A percentile compares a stretch with the other conserved stretches of the same genome.
These are phyloP conservation scores for Pseudogymnoascus sp. DNA, from an alignment of 2,329 filamentous ascomycete species.

Conservation along the genomic window DNA sequence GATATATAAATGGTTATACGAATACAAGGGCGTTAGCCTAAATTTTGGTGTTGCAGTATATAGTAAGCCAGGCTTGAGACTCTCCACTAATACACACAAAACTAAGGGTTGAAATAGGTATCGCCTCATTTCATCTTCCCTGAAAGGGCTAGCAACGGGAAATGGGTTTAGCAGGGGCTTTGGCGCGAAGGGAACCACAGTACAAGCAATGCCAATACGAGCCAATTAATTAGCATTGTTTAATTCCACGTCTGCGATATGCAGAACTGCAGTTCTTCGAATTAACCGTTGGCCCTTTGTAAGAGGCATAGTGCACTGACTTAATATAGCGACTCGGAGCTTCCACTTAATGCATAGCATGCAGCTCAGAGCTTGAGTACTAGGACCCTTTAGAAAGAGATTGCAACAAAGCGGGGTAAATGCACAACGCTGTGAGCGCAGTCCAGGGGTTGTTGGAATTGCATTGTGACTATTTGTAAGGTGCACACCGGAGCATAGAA, in stretches of 20 bases:
- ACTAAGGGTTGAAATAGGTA: background rate
- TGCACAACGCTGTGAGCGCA: too few relatives aligned
- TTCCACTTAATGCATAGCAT: background rate
- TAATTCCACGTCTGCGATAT: background rate
- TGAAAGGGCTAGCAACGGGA: background rate
- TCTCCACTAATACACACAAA: background rate
- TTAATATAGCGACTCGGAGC: background rate
- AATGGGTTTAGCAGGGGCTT: background rate
- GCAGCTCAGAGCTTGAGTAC: background rate
- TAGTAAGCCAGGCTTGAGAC: too few relatives aligned
- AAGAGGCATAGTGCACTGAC: background rate
- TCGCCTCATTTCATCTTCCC: background rate
- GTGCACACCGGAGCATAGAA: too few relatives aligned
- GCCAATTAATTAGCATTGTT: background rate
- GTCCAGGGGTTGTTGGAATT: too few relatives aligned
- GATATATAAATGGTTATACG: too few relatives aligned
- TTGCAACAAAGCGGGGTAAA: too few relatives aligned
- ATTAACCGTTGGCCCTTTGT: background rate
- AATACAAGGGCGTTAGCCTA: too few relatives aligned
- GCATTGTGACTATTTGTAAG: too few relatives aligned
- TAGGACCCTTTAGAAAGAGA: too few relatives aligned
- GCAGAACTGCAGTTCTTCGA: background rate
- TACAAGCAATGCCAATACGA: background rate
- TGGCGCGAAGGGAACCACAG: background rate
- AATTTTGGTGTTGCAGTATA: too few relatives aligned